phyloP scores from a whole-genome alignment of 306 rosid species.

The Ochetophila trinervis region DNA sequence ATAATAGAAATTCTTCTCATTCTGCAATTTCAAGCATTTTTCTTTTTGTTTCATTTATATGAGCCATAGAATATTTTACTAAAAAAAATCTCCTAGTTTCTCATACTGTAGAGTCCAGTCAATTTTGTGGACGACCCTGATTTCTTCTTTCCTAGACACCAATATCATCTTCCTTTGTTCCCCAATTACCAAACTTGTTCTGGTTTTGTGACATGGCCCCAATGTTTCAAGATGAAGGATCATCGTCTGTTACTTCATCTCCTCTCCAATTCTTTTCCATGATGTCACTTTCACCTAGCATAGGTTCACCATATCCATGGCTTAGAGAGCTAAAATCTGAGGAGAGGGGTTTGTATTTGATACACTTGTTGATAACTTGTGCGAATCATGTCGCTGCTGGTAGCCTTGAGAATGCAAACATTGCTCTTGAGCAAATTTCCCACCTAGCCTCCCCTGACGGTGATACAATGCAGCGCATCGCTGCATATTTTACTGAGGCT shows the following conservation, averaged over 20 bases:
- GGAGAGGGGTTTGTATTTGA: constrained; percentile 73
- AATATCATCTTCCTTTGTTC: constrained; percentile 17
- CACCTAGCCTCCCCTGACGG: constrained; percentile 72
- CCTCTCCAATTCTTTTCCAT: constrained; percentile 59
- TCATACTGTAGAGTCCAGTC: constrained; percentile 2
- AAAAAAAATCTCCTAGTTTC: neutral
- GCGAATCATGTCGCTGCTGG: constrained; percentile 74
- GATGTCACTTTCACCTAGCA: constrained; percentile 61
- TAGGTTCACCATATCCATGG: constrained; percentile 72
- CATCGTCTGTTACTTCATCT: constrained; percentile 60
- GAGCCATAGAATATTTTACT: constrained; percentile 6
- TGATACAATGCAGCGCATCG: constrained; percentile 86
- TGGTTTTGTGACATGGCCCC: constrained; percentile 37
- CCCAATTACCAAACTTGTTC: constrained; percentile 25
- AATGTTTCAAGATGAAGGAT: constrained; percentile 71
- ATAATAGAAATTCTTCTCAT: neutral
- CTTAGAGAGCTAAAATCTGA: constrained; percentile 70
- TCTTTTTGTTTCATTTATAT: constrained; percentile 1
- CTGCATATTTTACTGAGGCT: constrained; percentile 73
- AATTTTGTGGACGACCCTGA: constrained; percentile 7
- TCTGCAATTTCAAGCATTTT: constrained; percentile 6
- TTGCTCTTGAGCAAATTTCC: constrained; percentile 78
- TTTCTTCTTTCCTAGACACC: neutral
- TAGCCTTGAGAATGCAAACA: constrained; percentile 70
- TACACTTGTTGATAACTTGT: constrained; percentile 72